These are phyloP conservation scores for Kodamaea leandrae DNA, from an alignment of 805 yeast genomes.

Conservation along the genomic window DNA sequence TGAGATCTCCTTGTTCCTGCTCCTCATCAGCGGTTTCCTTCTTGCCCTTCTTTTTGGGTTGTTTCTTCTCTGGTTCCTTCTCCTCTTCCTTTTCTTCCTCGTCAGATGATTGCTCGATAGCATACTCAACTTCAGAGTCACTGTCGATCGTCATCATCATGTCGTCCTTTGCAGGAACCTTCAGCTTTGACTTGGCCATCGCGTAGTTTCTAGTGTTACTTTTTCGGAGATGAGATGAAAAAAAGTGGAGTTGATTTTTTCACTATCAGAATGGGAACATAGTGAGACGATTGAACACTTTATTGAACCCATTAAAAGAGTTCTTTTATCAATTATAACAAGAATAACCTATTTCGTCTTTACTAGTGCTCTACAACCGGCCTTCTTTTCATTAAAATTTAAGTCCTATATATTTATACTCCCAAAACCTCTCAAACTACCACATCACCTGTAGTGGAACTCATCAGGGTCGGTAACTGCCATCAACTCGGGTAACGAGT, in stretches of 20 bases:
- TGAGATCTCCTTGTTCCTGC: conserved; percentile 51
- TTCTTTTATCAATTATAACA: no score
- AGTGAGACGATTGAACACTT: not conserved
- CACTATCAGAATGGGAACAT: not conserved
- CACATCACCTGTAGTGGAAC: conserved; percentile 19
- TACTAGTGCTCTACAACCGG: not conserved
- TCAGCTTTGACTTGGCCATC: conserved; percentile 13
- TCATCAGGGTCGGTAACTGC: conserved; percentile 17
- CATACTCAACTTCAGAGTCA: conserved; percentile 56
- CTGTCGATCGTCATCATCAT: conserved; percentile 77
- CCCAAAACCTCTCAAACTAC: not conserved
- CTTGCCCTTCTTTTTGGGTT: conserved; percentile 16
- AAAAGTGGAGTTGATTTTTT: not conserved
- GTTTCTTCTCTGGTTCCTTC: conserved; percentile 19
- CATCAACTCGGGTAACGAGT: conserved; percentile 27
- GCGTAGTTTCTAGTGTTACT: conserved; percentile 3
- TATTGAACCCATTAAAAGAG: no score
- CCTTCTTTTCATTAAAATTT: not conserved
- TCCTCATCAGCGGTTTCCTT: conserved; percentile 29
- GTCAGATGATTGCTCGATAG: conserved; percentile 21
- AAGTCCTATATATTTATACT: not conserved
- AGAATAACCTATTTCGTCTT: no score
- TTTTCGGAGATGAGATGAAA: conserved; percentile 11
- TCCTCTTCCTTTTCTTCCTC: conserved; percentile 27
- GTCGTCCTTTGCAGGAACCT: conserved; percentile 34